Conservation (phyloP, 2,329 filamentous ascomycete species). For the Colletotrichum tropicicola region DNA sequence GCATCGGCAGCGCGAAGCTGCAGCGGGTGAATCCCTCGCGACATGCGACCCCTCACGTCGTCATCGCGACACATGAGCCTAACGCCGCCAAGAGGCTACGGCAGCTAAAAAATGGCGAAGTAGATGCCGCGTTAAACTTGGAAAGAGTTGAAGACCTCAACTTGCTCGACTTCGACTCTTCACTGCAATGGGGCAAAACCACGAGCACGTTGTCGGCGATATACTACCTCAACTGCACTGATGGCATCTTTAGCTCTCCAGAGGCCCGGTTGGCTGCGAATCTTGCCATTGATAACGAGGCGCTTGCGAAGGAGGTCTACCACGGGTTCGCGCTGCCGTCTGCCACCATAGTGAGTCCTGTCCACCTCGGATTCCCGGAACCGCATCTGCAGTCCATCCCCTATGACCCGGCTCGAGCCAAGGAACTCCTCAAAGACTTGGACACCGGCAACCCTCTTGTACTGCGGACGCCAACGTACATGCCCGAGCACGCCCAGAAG, state of each 20-base stretch:
- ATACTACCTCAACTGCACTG: constrained; percentile 16
- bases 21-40: not conserved
- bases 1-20: not conserved
- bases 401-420: not conserved
- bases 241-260: not conserved
- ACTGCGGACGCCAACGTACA: not conserved
- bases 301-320: constrained; percentile 2
- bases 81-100: not conserved
- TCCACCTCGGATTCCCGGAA: not conserved
- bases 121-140: constrained; percentile 10
- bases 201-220: constrained; percentile 15
- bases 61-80: not conserved
- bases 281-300: constrained; percentile 1
- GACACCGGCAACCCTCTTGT: not conserved
- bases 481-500: constrained; percentile 17
- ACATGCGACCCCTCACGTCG: not conserved
- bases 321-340: not conserved
- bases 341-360: constrained; percentile 9
- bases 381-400: not conserved
- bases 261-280: constrained; percentile 2
- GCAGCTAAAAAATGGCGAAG: not conserved
- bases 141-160: not conserved
- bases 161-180: not conserved
- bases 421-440: not conserved
- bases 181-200: constrained; percentile 1